Evolutionary conservation across 1,284 basidiomycete genomes (phyloP).

Genomic region (Trametes sp.): DNA sequence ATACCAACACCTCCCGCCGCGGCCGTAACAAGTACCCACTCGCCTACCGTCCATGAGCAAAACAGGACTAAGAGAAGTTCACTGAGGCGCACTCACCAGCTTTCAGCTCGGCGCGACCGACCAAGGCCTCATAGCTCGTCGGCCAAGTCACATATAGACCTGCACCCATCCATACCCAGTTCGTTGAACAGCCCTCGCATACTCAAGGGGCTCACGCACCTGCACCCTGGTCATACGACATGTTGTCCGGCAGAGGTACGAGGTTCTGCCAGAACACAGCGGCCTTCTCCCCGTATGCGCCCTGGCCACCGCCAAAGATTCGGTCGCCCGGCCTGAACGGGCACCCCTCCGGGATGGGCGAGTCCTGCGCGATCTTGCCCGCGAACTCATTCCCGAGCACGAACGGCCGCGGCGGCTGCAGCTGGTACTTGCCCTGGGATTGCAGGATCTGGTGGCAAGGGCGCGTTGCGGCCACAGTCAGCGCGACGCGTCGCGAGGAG

Average conservation of each 20-base stretch:
- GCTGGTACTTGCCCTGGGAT: conserved; percentile 89
- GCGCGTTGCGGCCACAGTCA: conserved; percentile 1
- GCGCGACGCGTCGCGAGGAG: not conserved
- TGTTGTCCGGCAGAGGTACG: conserved; percentile 66
- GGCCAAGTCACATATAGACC: conserved; percentile 87
- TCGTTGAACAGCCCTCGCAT: not conserved
- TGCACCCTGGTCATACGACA: conserved; percentile 74
- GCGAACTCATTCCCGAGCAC: conserved; percentile 87
- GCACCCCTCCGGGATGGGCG: conserved; percentile 86
- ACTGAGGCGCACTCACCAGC: conserved; percentile 52
- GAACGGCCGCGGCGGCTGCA: conserved; percentile 85
- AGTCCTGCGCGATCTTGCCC: conserved; percentile 76
- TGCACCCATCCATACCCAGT: conserved; percentile 33
- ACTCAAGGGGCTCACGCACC: conserved; percentile 40
- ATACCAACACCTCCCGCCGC: conserved; percentile 95
- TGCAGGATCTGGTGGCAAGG: conserved; percentile 83
- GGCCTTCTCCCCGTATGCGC: conserved; percentile 80
- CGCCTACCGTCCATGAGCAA: conserved; percentile 55
- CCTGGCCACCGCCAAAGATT: conserved; percentile 90
- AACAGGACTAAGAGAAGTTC: not conserved
- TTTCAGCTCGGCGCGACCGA: conserved; percentile 83
- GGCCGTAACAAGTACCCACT: conserved; percentile 90
- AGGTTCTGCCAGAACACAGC: conserved; percentile 58
- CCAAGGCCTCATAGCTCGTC: conserved; percentile 89
- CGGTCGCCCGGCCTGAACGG: conserved; percentile 84